These are phyloP conservation scores for Botrytis cinerea DNA, from an alignment of 2,329 filamentous ascomycete species.

Conservation along the genomic window DNA sequence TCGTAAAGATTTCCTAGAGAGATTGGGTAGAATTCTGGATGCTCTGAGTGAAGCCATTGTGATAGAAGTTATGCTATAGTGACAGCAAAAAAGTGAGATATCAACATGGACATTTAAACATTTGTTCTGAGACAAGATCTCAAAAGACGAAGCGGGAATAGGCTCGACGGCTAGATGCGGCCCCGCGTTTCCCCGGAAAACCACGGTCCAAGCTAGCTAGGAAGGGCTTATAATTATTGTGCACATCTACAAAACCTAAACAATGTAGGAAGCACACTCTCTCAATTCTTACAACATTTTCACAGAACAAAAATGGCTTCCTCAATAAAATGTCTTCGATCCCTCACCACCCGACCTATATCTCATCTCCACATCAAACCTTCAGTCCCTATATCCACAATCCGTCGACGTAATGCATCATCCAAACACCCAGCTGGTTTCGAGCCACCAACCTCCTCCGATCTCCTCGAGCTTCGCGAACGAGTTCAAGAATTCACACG, in stretches of 20 bases:
- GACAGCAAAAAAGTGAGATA: constrained; percentile 27
- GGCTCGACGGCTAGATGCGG: constrained; percentile 1
- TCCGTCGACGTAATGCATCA: constrained; percentile 55
- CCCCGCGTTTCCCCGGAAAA: constrained; percentile 4
- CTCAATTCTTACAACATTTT: not conserved
- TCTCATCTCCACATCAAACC: constrained; percentile 34
- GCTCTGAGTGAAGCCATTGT: constrained; percentile 52
- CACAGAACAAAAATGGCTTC: constrained; percentile 32
- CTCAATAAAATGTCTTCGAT: constrained; percentile 34
- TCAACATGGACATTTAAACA: constrained; percentile 29
- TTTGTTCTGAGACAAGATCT: not conserved
- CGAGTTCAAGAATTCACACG: constrained; percentile 74
- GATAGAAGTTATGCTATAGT: constrained; percentile 29
- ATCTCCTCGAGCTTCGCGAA: constrained; percentile 55
- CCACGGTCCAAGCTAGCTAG: not conserved
- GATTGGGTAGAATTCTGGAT: constrained; percentile 48
- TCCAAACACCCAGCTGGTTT: constrained; percentile 69
- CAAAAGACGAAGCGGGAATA: not conserved
- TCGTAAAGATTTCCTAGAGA: constrained; percentile 49
- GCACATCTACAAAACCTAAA: constrained; percentile 2
- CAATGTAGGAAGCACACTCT: not conserved
- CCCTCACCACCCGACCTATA: constrained; percentile 31
- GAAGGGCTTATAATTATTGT: not conserved
- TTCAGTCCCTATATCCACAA: constrained; percentile 36
- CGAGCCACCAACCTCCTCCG: constrained; percentile 52